Evolutionary conservation across 306 rosid species (phyloP), one percentile per base, ranked within the genome.

Genomic region (Gastrolobium villosum): DNA sequence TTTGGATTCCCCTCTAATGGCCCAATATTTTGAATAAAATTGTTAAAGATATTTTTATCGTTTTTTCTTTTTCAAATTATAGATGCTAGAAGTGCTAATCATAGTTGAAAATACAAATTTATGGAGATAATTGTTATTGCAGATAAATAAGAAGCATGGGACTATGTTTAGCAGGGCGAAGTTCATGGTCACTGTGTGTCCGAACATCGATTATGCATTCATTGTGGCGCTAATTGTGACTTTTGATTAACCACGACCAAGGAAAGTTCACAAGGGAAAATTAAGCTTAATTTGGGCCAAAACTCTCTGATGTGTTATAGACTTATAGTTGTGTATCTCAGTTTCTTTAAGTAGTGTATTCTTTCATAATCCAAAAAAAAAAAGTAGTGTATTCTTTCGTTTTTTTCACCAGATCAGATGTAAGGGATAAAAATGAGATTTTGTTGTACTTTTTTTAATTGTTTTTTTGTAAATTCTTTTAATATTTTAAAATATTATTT

Each of bases 141-240:
- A 82, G 89, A 85, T 88, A 84, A 77, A 83, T 28, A 56, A 64
- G 68, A 77, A 85, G 84, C 11, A 1, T 26, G 76, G 74, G 43
- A 39, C 70, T 5, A 9, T 59, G 7, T n/a, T 85, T 34, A 77
- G 77, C 36, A 78, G 77, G 65, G 53, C 83, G 30, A 83, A 85
- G 70, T 81, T 83, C 71, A 72, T 4, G 54, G 84, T 88, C 8
- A 78, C 72, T 0, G 78, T 88, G 31, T 68, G 1, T 43, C 88
- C 92, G 0, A 83, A 87, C 46, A 69, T 76, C 3, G 88, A 88
- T 55, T 79, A 85, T 30, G 89, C 91, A 1, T 75, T 88, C 73
- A 66, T 85, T 4, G 85, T 86, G 10, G 84, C 85, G 2, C 77
- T 88, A 28, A 37, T 81, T 55, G 53, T 79, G 34, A 85, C 82